Percentiles rank a stretch among this genome's conserved stretches.
phyloP scores from a whole-genome alignment of 106 monocot species.

The Iris macrosiphon region DNA sequence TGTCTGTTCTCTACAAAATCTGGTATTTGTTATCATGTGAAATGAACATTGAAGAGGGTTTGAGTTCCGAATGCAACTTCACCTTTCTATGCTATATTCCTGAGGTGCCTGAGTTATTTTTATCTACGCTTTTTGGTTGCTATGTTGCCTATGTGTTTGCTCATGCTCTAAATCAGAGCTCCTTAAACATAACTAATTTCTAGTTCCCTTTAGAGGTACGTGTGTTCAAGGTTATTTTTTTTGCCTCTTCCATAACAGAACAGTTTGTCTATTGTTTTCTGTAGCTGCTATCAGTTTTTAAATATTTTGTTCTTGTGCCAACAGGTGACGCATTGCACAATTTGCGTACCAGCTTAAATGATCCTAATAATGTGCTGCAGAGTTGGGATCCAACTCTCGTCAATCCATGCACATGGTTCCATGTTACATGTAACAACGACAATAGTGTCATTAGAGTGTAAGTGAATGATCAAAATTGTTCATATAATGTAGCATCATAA shows the following conservation, averaged over 20 bases:
- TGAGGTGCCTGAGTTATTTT: no score
- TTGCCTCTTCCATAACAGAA: not conserved
- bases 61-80: no score
- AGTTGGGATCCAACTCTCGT: slow-evolving; percentile 80
- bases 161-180: no score
- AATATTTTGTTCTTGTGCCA: slow-evolving; percentile 2
- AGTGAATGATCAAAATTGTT: slow-evolving; percentile 5
- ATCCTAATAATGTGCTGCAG: slow-evolving; percentile 64
- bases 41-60: no score
- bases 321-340: slow-evolving; percentile 70
- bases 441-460: slow-evolving; percentile 82
- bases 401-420: slow-evolving; percentile 91
- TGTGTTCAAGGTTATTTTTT: not conserved
- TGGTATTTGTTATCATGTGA: no score
- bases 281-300: not conserved
- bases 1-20: no score
- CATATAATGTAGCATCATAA: not conserved
- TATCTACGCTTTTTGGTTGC: no score
- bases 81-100: no score
- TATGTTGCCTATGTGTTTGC: no score
- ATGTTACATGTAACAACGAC: slow-evolving; percentile 64
- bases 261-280: not conserved
- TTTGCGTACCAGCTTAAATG: slow-evolving; percentile 36
- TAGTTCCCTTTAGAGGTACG: not conserved
- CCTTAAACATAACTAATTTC: not conserved